Conservation (phyloP, 805 yeast genomes). For the Saccharomycopsis fermentans region DNA sequence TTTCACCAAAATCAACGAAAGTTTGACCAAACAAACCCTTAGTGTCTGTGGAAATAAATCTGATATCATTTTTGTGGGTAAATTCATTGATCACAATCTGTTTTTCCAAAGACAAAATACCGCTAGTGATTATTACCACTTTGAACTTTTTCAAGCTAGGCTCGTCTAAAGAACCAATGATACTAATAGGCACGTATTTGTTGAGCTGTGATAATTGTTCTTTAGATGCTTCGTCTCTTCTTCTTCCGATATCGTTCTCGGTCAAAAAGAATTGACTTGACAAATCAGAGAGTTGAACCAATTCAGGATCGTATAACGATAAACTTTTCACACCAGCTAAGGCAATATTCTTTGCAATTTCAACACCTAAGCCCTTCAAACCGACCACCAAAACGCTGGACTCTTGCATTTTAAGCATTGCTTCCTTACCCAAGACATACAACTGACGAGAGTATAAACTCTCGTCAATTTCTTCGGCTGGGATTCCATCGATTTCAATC, state of each 20-base stretch:
- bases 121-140: conserved; percentile 76
- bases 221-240: conserved; percentile 65
- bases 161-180: conserved; percentile 45
- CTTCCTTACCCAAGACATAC: conserved; percentile 94
- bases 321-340: conserved; percentile 94
- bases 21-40: conserved; percentile 83
- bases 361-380: conserved; percentile 85
- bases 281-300: conserved; percentile 58
- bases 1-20: conserved; percentile 83
- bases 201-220: conserved; percentile 71
- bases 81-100: conserved; percentile 66
- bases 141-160: conserved; percentile 49
- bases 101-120: conserved; percentile 52
- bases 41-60: conserved; percentile 71
- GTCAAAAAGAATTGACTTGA: conserved; percentile 82
- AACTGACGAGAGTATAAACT: conserved; percentile 92
- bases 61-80: conserved; percentile 64
- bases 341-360: conserved; percentile 93
- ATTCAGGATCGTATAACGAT: conserved; percentile 71
- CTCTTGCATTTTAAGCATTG: conserved; percentile 93
- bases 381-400: conserved; percentile 91
- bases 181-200: conserved; percentile 78
- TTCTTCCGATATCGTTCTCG: conserved; percentile 62
- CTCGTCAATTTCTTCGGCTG: conserved; percentile 61
- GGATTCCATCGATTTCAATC: conserved; percentile 13